Evolutionary conservation across 441 rosid genomes (phyloP).

Genomic region (Bruguiera hainesii): DNA sequence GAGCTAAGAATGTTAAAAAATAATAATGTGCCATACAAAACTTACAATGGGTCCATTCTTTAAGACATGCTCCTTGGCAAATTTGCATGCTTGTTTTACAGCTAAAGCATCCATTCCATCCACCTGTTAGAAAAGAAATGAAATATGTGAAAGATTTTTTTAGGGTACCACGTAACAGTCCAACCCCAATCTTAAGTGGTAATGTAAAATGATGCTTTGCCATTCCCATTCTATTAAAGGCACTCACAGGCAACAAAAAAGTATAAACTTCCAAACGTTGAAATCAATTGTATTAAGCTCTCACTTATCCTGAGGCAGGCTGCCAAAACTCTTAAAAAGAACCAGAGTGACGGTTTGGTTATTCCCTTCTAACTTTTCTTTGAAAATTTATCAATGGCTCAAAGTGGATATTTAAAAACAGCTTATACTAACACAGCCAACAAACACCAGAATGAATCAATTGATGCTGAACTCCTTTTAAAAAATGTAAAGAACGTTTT

Average conservation of each 20-base stretch:
- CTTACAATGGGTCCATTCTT: conserved; percentile 97
- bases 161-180: neutral
- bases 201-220: no score
- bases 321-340: neutral
- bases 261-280: no score
- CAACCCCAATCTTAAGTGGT: neutral
- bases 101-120: conserved; percentile 98
- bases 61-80: conserved; percentile 85
- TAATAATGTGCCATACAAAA: conserved; percentile 13
- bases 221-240: no score
- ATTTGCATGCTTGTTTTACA: conserved; percentile 94
- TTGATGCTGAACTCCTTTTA: no score
- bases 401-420: neutral
- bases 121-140: conserved; percentile 45
- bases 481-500: no score
- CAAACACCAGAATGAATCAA: neutral
- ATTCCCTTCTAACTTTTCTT: neutral
- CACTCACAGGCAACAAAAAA: no score
- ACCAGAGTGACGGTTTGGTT: neutral
- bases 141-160: neutral
- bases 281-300: no score
- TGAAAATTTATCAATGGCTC: neutral
- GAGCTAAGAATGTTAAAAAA: neutral
- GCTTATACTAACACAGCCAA: neutral
- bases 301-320: no score